phyloP scores from a whole-genome alignment of 805 yeast genomes.

The Lipomyces lipofer region DNA sequence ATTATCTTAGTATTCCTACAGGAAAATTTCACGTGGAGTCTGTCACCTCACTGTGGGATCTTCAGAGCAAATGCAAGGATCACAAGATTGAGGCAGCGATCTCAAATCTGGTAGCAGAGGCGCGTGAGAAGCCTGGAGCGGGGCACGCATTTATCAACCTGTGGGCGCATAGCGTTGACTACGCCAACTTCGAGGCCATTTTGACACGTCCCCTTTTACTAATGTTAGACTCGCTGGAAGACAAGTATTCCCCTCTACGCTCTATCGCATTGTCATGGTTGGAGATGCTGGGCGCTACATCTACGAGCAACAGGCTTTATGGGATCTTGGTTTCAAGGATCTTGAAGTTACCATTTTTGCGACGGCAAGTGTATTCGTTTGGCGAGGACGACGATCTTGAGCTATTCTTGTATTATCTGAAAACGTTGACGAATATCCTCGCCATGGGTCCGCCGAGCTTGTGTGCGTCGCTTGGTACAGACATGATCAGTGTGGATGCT shows the following conservation, averaged over 20 bases:
- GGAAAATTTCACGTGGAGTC: conserved; percentile 68
- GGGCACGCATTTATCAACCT: conserved; percentile 60
- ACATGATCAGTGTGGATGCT: conserved; percentile 46
- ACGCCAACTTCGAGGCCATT: conserved; percentile 45
- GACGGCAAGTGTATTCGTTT: conserved; percentile 36
- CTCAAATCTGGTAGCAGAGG: conserved; percentile 52
- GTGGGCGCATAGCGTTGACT: conserved; percentile 73
- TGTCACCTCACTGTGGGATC: conserved; percentile 60
- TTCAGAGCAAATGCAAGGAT: conserved; percentile 55
- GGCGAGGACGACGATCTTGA: conserved; percentile 58
- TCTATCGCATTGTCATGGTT: conserved; percentile 30
- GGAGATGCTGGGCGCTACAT: conserved; percentile 30
- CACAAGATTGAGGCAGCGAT: conserved; percentile 71
- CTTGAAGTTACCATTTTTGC: conserved; percentile 44
- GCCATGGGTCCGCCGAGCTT: conserved; percentile 45
- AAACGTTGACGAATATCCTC: conserved; percentile 54
- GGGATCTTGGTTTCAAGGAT: conserved; percentile 60
- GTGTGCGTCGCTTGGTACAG: conserved; percentile 54
- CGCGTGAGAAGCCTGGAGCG: conserved; percentile 42
- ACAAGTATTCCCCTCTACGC: conserved; percentile 43
- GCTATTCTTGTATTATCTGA: conserved; percentile 61
- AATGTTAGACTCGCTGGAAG: conserved; percentile 62
- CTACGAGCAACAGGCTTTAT: conserved; percentile 54
- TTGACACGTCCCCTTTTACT: conserved; percentile 65
- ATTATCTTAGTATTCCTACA: conserved; percentile 49